These are phyloP conservation scores for Populus euphratica DNA, from an alignment of 345 rosid species.

Conservation along the genomic window DNA sequence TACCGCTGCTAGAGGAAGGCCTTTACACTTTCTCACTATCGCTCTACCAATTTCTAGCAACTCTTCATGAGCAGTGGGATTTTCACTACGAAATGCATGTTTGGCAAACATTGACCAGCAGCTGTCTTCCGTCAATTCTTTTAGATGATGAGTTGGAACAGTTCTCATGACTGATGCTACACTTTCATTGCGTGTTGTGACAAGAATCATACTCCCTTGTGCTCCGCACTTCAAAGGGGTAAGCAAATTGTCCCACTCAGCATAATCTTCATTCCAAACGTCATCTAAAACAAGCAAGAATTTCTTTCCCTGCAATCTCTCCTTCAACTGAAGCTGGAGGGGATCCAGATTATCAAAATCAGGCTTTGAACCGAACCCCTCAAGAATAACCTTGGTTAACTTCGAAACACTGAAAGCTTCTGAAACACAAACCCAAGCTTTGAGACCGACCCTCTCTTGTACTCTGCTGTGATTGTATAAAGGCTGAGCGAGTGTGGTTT, in stretches of 20 bases:
- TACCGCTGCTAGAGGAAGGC: slow-evolving; percentile 5
- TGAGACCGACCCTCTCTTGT: background rate
- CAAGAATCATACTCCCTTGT: slow-evolving; percentile 6
- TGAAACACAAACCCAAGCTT: slow-evolving; percentile 8
- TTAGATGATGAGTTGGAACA: background rate
- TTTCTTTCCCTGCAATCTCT: background rate
- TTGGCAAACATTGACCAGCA: background rate
- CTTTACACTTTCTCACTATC: slow-evolving; percentile 1
- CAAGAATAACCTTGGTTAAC: background rate
- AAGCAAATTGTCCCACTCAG: background rate
- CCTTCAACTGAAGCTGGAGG: background rate
- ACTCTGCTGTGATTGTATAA: background rate
- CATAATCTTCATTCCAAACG: background rate
- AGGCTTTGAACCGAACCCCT: background rate
- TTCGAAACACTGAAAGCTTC: background rate
- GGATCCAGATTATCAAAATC: background rate
- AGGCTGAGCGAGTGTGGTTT: slow-evolving; percentile 12
- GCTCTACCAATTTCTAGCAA: background rate
- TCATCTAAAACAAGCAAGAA: too few species aligned
- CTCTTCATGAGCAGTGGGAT: background rate
- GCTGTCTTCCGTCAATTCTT: background rate
- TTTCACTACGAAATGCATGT: background rate
- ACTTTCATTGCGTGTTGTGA: background rate
- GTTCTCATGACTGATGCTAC: background rate
- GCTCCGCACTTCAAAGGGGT: background rate